Evolutionary conservation across 2,329 filamentous ascomycete genomes (phyloP), one percentile per base, ranked within the genome.

Genomic region (Microsporum ferrugineum): DNA sequence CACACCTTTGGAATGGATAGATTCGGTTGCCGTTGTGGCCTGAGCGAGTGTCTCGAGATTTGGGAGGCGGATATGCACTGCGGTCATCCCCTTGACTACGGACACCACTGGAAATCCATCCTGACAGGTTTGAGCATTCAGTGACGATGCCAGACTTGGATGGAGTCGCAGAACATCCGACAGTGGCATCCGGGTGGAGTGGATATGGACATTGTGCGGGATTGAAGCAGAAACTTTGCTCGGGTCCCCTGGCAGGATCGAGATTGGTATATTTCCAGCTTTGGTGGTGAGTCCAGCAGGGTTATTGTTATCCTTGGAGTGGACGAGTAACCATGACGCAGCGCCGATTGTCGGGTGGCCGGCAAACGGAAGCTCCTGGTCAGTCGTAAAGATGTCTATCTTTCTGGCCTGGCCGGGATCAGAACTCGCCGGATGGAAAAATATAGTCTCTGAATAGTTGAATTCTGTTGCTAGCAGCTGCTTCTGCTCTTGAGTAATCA

Each of bases 1-100:
- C 63, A 5, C 62, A 27, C 61, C 67, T 53, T 27, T 68, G 41
- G 53, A 61, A 45, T 27, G 65, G 61, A 61, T 66, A 53, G 17
- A 67, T 58, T 10, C 66, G 63, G 53, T 70, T 34, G 55, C 68
- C 63, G 56, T 70, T 38, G 55, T 68, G 65, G 71, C 67, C 4
- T 68, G 67, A 3, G 74, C 78, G 17, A 92, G 77, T 5, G 80
- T 78, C 34, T 84, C 83, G 7, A 89, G 72, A 60, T 78, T 79
- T 0, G 82, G 77, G 27, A 94, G 76, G 65, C 53, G 57, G 31
- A 73, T 64, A 6, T 72, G 67, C 5, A 67, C 67, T 49, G 70
- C 71, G 0, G 82, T 83, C 86, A 91, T 88, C 57, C 88, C 88
- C 53, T 83, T 83, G 41, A 91, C 88, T 45, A 90, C 82, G 65